Conservation (phyloP, 1,284 basidiomycete species). For the Meira miltonrushii region DNA sequence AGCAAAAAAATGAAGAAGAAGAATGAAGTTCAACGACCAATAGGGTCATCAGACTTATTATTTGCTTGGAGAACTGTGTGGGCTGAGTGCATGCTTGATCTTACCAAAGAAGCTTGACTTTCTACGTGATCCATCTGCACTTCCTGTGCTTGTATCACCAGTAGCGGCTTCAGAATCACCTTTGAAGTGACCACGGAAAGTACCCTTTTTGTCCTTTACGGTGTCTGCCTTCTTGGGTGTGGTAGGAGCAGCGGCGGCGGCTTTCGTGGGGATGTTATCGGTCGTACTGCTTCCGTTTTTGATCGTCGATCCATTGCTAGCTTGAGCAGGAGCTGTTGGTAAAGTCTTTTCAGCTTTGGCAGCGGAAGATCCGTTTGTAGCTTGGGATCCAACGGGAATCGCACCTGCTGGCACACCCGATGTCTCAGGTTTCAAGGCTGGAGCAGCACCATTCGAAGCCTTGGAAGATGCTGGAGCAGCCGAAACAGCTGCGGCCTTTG, state of each 20-base stretch:
- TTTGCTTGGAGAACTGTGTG: slow-evolving; percentile 6
- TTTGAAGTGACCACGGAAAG: no score
- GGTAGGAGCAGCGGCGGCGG: not conserved
- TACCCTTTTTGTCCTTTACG: not conserved
- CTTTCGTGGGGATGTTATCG: not conserved
- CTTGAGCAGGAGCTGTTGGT: not conserved
- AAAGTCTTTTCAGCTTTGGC: not conserved
- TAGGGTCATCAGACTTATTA: no score
- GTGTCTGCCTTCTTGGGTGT: not conserved
- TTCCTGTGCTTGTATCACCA: not conserved
- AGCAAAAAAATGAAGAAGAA: no score
- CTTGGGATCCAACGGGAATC: not conserved
- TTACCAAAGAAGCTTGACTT: slow-evolving; percentile 8
- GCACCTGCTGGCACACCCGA: not conserved
- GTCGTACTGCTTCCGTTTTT: not conserved
- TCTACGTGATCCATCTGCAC: slow-evolving; percentile 1
- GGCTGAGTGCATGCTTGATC: slow-evolving; percentile 6
- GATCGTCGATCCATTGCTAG: not conserved
- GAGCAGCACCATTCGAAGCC: not conserved
- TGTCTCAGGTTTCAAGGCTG: not conserved
- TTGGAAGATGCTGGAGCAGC: not conserved
- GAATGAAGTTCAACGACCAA: no score
- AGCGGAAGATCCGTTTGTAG: not conserved
- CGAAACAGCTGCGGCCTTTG: not conserved
- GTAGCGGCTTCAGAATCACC: no score